Base-by-base conservation (phyloP, 108 stramenopile genomes). In the Cyclotella atomus region DNA sequence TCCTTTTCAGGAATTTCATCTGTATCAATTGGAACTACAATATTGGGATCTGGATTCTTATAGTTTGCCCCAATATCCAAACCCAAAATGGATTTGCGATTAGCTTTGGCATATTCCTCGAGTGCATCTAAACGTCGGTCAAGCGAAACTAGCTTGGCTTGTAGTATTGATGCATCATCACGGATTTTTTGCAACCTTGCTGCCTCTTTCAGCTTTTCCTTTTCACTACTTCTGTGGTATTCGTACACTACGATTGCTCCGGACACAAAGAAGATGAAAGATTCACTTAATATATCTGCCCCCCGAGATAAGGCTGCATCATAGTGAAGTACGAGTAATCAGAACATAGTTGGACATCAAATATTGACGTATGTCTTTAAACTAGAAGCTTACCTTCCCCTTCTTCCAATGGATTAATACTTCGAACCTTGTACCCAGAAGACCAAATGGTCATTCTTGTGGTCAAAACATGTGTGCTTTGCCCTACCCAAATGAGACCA, bases 371-470 rank as follows among this genome's bases (percentile, higher is more conserved):
- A n/a, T n/a, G n/a, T n/a, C n/a, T n/a, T n/a, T n/a, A n/a, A 41
- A 41, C 12, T 12, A 41, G 7, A 12, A 41, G 12, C 47, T 19
- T 17, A 49, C 47, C 47, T 54, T 83, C 83, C 30, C 85, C 83
- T 24, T 89, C 83, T 62, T 92, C 91, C 35, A 95, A 60, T 32
- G 82, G 75, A 35, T 73, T 84, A 35, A 95, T 92, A 20, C 63
- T 73, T 55, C 88, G 81, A 2, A 95, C 91, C 54, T 75, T 82
- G 72, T 89, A 92, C 24, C 94, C 94, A 27, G 87, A 81, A 12
- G 87, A 86, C 91, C 91, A 92, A 63, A 95, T 95, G 54, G 90
- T 89, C 91, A 95, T 91, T 53, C 90, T 76, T 21, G 89, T 87
- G 4, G 91, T 81, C 4, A 92, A 20, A 19, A 75, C 59, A 70